Evolutionary conservation across 2,329 filamentous ascomycete species (phyloP).

Genomic region (Cercospora citrullina): DNA sequence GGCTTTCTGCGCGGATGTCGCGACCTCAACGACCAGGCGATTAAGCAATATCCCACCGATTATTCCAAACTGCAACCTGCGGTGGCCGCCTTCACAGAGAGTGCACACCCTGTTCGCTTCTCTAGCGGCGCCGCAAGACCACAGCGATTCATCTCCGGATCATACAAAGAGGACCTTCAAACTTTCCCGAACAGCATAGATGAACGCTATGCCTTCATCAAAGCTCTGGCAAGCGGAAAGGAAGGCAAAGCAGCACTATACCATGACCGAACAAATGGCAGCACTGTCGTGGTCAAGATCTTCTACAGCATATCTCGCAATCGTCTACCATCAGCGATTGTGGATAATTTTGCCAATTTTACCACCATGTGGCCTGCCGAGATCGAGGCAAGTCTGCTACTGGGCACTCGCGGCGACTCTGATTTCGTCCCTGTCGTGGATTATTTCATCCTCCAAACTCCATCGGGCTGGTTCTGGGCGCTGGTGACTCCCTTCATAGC

Average conservation of each 20-base stretch:
- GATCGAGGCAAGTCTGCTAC: conserved; percentile 23
- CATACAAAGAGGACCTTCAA: background rate
- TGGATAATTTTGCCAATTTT: conserved; percentile 5
- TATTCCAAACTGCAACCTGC: conserved; percentile 10
- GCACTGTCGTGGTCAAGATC: conserved; percentile 22
- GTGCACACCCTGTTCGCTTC: conserved; percentile 13
- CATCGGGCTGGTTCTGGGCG: conserved; percentile 18
- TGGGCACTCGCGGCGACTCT: background rate
- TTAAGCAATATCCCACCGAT: conserved; percentile 22
- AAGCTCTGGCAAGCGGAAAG: conserved; percentile 20
- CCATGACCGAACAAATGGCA: conserved; percentile 11
- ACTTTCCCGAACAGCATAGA: conserved; percentile 15
- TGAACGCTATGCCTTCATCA: conserved; percentile 17
- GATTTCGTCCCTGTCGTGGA: conserved; percentile 22
- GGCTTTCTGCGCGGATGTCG: conserved; percentile 17
- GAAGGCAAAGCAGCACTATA: conserved; percentile 25
- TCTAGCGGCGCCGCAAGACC: background rate
- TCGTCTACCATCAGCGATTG: conserved; percentile 7
- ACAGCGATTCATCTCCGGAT: background rate
- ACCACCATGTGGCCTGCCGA: conserved; percentile 27
- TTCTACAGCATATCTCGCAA: conserved; percentile 18
- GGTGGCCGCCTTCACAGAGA: background rate
- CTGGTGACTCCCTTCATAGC: conserved; percentile 22
- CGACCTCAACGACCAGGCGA: conserved; percentile 20
- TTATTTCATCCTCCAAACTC: conserved; percentile 23